These are phyloP conservation scores for Cyclotella atomus DNA, from an alignment of 108 stramenopile genomes.

Conservation along the genomic window DNA sequence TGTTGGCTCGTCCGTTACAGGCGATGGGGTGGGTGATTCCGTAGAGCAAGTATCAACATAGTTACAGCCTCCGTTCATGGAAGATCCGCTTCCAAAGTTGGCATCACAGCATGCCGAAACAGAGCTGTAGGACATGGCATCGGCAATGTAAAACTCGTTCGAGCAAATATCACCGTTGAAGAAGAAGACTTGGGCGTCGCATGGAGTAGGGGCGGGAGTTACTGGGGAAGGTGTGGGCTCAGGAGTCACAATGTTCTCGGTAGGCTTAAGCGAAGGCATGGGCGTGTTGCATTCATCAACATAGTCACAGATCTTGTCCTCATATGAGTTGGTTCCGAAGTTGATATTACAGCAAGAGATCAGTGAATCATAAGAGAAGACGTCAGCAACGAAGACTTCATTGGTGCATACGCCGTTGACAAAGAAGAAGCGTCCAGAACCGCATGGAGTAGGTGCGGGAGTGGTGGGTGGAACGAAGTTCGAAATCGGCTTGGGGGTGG, in stretches of 20 bases:
- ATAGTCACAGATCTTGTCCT: neutral
- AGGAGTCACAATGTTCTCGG: no score
- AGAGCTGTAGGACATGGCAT: neutral
- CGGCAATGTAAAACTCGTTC: constrained; percentile 4
- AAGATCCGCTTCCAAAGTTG: constrained; percentile 1
- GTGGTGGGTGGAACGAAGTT: neutral
- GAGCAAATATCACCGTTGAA: constrained; percentile 1
- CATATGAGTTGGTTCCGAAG: neutral
- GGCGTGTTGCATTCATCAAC: constrained; percentile 12
- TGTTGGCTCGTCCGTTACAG: neutral
- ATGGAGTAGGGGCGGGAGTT: constrained; percentile 11
- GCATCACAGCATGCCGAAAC: neutral
- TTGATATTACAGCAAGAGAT: constrained; percentile 2
- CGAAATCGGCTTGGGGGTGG: neutral
- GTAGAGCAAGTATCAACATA: constrained; percentile 10
- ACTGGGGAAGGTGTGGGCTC: neutral
- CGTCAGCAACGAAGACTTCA: constrained; percentile 1
- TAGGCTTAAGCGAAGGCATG: neutral
- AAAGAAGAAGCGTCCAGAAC: neutral
- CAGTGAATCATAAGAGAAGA: neutral
- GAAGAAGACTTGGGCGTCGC: constrained; percentile 13
- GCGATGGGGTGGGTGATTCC: neutral
- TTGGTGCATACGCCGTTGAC: neutral
- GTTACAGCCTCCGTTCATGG: neutral
- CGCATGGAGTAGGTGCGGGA: constrained; percentile 7